Base-by-base conservation (phyloP, 2,329 filamentous ascomycete genomes). In the Paraphaeosphaeria sporulosa region DNA sequence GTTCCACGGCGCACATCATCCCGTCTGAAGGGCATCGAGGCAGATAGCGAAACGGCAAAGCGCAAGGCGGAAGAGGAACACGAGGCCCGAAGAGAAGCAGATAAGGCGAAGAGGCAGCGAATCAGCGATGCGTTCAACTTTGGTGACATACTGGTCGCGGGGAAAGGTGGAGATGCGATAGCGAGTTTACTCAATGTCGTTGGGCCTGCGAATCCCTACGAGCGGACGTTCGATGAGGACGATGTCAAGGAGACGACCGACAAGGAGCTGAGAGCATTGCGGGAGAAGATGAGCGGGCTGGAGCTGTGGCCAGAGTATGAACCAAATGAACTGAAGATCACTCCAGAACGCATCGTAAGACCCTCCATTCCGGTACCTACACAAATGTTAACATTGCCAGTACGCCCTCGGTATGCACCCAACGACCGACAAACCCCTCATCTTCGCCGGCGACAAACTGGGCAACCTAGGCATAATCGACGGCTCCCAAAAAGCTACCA, bases 361-460 rank as follows among this genome's bases (percentile, higher is more conserved):
- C 4, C 9, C 19, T 13, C 32, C 2, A 38, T 15, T 13, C 21
- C 8, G 43, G 15, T 4, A 6, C 15, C 13, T 68, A 66, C 32
- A 69, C 66, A 4, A 62, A 62, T 32, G 63, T 52, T 67, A 49
- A 67, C 42, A 5, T 13, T 19, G 15, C 23, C 52, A 68, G 15
- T 99, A 98, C 72, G 86, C 91, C 0, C 87, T 98, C 69, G 89
- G 90, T 0, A 94, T 99, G 68, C 95, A 99, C 70, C 95, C 95
- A 0, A 94, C 89, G 0, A 84, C 89, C 59, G 88, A 94, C 2
- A 98, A 98, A 71, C 89, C 94, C 0, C 83, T 99, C 2, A 85
- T 98, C 1, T 96, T 99, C 73, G 94, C 94, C 0, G 94, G 94
- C 12, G 95, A 99, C 71, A 99, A 99, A 75, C 86, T 96, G 65